Conservation (phyloP, 805 yeast species). For the Yarrowia sp. region DNA sequence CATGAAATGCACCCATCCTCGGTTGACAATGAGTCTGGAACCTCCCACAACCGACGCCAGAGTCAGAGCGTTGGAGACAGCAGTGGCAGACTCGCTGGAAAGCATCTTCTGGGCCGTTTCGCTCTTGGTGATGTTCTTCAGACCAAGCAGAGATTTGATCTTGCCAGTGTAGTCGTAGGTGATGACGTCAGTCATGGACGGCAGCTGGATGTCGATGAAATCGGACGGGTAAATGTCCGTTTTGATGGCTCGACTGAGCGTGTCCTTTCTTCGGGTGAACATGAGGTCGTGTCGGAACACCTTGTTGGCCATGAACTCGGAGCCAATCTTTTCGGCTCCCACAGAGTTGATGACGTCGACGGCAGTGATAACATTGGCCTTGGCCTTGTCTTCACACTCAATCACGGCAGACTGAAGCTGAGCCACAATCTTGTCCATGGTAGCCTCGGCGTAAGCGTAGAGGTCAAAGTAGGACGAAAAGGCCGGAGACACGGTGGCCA, state of each 20-base stretch:
- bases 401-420: constrained; percentile 62
- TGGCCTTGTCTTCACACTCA: constrained; percentile 66
- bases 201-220: constrained; percentile 69
- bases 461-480: constrained; percentile 42
- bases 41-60: constrained; percentile 35
- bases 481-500: constrained; percentile 29
- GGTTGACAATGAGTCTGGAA: constrained; percentile 31
- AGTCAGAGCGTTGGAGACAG: constrained; percentile 33
- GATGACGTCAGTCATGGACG: constrained; percentile 23
- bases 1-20: constrained; percentile 30
- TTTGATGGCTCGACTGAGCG: constrained; percentile 53
- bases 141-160: not conserved
- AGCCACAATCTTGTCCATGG: constrained; percentile 65
- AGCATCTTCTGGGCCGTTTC: constrained; percentile 8
- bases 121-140: not conserved
- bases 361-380: constrained; percentile 52
- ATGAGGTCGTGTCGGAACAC: constrained; percentile 62
- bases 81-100: constrained; percentile 12
- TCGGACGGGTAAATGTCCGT: constrained; percentile 64
- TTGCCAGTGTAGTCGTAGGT: constrained; percentile 9
- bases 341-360: constrained; percentile 59
- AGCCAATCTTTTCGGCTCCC: constrained; percentile 65
- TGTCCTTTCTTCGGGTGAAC: constrained; percentile 75
- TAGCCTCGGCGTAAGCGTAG: constrained; percentile 63
- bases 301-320: constrained; percentile 47